phyloP scores from a whole-genome alignment of 768 basidiomycete genomes.

The Daedaleopsis sinensis region DNA sequence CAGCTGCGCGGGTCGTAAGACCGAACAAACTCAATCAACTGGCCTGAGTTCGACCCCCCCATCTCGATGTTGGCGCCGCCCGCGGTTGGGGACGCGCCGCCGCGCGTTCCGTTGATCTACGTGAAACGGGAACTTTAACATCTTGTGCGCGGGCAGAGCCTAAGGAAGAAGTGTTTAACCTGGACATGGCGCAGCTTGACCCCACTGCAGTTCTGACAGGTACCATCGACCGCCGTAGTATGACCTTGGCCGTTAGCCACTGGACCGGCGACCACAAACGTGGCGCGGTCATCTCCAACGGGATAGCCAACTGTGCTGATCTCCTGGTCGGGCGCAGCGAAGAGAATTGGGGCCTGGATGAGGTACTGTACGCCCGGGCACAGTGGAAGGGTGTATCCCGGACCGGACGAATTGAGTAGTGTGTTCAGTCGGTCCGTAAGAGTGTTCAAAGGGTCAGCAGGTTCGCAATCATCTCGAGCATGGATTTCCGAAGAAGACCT shows the following conservation, averaged over 20 bases:
- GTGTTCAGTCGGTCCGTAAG: slow-evolving; percentile 66
- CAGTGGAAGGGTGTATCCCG: slow-evolving; percentile 65
- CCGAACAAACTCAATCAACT: slow-evolving; percentile 76
- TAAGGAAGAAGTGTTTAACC: slow-evolving; percentile 37
- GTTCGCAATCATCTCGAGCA: slow-evolving; percentile 31
- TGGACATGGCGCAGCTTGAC: slow-evolving; percentile 73
- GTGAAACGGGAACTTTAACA: neutral
- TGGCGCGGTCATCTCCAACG: slow-evolving; percentile 64
- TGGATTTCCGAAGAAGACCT: slow-evolving; percentile 7
- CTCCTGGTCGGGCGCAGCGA: slow-evolving; percentile 72
- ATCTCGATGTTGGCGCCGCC: slow-evolving; percentile 87
- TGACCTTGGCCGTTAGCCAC: slow-evolving; percentile 65
- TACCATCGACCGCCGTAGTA: slow-evolving; percentile 73
- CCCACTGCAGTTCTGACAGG: slow-evolving; percentile 59
- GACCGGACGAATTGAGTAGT: slow-evolving; percentile 64
- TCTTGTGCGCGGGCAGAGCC: neutral
- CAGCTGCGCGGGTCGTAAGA: slow-evolving; percentile 80
- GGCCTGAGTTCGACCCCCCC: slow-evolving; percentile 73
- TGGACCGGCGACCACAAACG: slow-evolving; percentile 68
- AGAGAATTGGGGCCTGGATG: slow-evolving; percentile 67
- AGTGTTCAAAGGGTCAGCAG: slow-evolving; percentile 62
- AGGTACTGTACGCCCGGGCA: slow-evolving; percentile 67
- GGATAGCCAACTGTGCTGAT: slow-evolving; percentile 84
- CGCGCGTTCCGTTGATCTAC: slow-evolving; percentile 76
- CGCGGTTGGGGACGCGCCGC: slow-evolving; percentile 48